These are phyloP conservation scores for Umbilicaria muhlenbergii DNA, from an alignment of 495 filamentous ascomycete species.

Conservation along the genomic window DNA sequence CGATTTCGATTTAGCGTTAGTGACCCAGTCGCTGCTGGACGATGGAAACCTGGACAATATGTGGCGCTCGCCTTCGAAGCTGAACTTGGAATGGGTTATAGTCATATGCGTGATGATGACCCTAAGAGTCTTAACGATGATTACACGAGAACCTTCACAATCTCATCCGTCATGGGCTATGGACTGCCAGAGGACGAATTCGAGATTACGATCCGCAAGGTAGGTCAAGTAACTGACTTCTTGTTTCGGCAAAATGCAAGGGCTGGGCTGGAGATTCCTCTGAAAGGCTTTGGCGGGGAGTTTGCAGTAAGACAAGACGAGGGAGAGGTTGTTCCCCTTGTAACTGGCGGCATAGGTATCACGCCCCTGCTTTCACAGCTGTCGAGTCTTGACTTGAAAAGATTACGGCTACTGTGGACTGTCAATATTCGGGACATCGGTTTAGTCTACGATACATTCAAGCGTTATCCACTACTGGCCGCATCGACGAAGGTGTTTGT, in stretches of 20 bases:
- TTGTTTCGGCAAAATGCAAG: conserved; percentile 41
- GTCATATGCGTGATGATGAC: conserved; percentile 68
- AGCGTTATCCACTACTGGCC: conserved; percentile 31
- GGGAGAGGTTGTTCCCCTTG: conserved; percentile 28
- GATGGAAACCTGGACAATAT: conserved; percentile 57
- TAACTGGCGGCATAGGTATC: conserved; percentile 69
- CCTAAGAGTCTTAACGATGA: conserved; percentile 69
- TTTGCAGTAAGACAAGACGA: conserved; percentile 32
- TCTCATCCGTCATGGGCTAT: conserved; percentile 39
- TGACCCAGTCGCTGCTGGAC: conserved; percentile 21
- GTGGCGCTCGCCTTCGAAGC: conserved; percentile 53
- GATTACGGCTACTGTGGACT: conserved; percentile 49
- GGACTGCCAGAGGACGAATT: conserved; percentile 31
- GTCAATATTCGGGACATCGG: conserved; percentile 42
- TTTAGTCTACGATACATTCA: conserved; percentile 43
- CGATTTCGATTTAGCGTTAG: conserved; percentile 46
- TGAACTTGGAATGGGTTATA: conserved; percentile 55
- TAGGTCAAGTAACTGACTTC: conserved; percentile 49
- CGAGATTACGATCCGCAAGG: conserved; percentile 52
- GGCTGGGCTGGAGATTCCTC: conserved; percentile 40
- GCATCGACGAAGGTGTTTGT: conserved; percentile 42
- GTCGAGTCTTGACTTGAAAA: conserved; percentile 24
- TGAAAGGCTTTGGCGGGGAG: conserved; percentile 59
- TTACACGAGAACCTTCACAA: conserved; percentile 65
- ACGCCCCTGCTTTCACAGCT: conserved; percentile 60